phyloP scores from a whole-genome alignment of 208 protist genomes.

The Leishmania mexicana region DNA sequence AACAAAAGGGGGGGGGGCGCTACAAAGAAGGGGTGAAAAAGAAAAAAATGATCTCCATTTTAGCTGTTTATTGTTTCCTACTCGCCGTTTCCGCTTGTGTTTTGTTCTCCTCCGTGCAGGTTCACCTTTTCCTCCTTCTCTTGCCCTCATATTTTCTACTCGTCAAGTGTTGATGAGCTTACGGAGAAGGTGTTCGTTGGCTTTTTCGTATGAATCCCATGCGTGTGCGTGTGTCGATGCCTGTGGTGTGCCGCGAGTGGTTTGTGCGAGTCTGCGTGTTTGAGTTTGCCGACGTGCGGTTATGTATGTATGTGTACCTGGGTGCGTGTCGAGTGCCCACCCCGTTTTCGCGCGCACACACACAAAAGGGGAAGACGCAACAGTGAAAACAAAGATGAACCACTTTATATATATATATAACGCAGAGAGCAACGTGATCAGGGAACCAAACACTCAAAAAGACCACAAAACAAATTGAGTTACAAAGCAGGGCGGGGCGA shows the following conservation, averaged over 20 bases:
- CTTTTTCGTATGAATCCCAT: background rate
- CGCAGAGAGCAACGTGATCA: background rate
- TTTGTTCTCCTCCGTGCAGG: background rate
- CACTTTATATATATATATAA: background rate
- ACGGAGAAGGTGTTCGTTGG: background rate
- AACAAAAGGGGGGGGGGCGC: background rate
- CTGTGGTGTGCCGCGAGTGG: background rate
- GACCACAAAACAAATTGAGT: background rate
- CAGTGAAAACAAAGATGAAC: background rate
- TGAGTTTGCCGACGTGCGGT: background rate
- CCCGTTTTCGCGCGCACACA: background rate
- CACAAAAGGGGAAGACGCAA: background rate
- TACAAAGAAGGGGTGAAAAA: background rate
- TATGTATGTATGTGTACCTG: conserved; percentile 1
- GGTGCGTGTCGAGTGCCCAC: background rate
- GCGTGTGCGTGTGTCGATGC: background rate
- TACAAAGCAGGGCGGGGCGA: background rate
- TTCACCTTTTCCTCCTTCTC: background rate
- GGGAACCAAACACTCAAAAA: background rate
- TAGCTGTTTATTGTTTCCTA: background rate
- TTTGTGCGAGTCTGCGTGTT: background rate
- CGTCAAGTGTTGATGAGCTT: background rate
- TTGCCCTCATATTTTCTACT: background rate
- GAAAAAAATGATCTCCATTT: background rate
- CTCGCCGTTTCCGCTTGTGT: conserved; percentile 1